These are phyloP conservation scores for Phyllosticta capitalensis DNA, from an alignment of 2,329 filamentous ascomycete genomes.

Conservation along the genomic window DNA sequence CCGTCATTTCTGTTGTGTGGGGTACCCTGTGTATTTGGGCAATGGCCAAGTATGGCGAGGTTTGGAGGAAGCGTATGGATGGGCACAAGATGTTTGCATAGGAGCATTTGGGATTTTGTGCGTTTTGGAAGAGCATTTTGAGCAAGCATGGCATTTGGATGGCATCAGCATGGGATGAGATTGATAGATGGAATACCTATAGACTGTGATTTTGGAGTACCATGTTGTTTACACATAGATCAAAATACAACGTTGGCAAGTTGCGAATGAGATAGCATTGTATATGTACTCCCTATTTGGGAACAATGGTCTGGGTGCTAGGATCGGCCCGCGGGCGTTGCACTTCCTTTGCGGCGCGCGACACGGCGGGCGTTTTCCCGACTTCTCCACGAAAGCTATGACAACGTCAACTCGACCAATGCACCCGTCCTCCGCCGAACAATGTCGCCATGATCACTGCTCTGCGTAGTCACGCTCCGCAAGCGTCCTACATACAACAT, in stretches of 20 bases:
- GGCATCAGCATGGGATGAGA: background rate
- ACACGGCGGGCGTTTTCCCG: background rate
- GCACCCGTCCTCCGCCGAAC: background rate
- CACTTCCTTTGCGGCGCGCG: too few species aligned
- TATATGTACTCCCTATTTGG: too few species aligned
- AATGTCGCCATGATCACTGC: background rate
- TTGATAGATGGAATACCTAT: background rate
- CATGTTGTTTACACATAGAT: too few species aligned
- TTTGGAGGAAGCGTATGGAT: constrained; percentile 43
- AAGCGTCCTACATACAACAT: background rate
- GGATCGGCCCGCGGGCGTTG: background rate
- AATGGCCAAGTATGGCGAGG: constrained; percentile 49
- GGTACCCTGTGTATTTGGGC: constrained; percentile 50
- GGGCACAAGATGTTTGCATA: constrained; percentile 9
- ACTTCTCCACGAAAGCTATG: background rate
- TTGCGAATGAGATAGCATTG: too few species aligned
- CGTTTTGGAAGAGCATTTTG: too few species aligned
- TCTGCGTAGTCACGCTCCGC: background rate
- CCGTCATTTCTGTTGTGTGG: constrained; percentile 36
- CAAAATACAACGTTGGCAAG: too few species aligned
- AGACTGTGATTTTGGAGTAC: background rate
- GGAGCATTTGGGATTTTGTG: background rate
- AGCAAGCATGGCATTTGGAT: background rate
- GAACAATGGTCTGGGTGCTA: too few species aligned
- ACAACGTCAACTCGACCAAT: background rate